Evolutionary conservation across 805 yeast species (phyloP).

Genomic region (Suhomyces vadensis): DNA sequence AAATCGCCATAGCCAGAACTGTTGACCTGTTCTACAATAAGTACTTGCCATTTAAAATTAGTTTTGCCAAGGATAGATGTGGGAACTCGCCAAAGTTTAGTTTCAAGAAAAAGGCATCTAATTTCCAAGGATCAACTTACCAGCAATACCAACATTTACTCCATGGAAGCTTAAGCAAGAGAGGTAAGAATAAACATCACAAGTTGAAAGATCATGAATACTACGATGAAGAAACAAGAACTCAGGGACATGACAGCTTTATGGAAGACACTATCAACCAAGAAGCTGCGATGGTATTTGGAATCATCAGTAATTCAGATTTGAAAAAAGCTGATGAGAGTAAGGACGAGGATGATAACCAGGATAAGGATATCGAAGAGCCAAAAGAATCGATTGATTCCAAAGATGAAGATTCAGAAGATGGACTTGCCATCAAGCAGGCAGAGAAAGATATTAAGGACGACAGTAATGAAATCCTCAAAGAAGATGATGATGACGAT

Average conservation of each 20-base stretch:
- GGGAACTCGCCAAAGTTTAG: constrained; percentile 66
- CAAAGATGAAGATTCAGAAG: background rate
- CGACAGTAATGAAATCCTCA: constrained; percentile 4
- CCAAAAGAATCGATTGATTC: background rate
- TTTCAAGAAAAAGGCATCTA: constrained; percentile 44
- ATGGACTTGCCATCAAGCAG: background rate
- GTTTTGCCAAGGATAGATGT: constrained; percentile 79
- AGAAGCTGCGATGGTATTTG: constrained; percentile 47
- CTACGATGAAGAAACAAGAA: constrained; percentile 13
- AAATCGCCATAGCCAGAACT: constrained; percentile 28
- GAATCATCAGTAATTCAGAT: constrained; percentile 33
- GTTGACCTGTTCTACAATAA: constrained; percentile 36
- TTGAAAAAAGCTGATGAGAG: background rate
- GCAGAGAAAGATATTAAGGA: constrained; percentile 1
- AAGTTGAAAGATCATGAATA: constrained; percentile 3
- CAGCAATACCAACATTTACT: constrained; percentile 16
- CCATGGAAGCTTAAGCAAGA: constrained; percentile 9
- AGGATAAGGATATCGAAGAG: constrained; percentile 10
- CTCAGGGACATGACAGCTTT: constrained; percentile 12
- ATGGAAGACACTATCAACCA: constrained; percentile 30
- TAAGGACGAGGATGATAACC: constrained; percentile 6
- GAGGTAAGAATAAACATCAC: constrained; percentile 3
- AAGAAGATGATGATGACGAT: constrained; percentile 13
- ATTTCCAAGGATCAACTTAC: constrained; percentile 13
- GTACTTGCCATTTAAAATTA: constrained; percentile 57